Percentiles rank a stretch among this genome's conserved stretches.
Conservation (phyloP, 2,329 filamentous ascomycete genomes). For the Bipolaris cookei region DNA sequence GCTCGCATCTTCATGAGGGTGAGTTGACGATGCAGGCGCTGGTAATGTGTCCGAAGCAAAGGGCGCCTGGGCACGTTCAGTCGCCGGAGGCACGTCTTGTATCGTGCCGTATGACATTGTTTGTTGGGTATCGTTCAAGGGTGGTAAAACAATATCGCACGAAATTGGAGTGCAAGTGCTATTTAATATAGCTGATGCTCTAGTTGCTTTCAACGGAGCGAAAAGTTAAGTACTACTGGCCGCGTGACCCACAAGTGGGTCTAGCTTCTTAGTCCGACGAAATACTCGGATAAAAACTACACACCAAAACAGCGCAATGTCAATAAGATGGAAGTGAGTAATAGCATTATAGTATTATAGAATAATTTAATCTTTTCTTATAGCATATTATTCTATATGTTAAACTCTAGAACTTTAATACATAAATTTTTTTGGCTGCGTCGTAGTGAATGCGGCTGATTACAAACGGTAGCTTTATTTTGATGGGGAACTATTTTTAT, state of each 20-base stretch:
- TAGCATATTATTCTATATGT: background rate
- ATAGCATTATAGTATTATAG: too few species aligned
- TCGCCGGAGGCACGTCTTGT: background rate
- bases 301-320: too few species aligned
- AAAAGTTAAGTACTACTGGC: background rate
- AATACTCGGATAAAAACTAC: too few species aligned
- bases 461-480: background rate
- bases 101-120: conserved; percentile 3
- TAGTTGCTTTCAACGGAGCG: background rate
- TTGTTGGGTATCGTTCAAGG: background rate
- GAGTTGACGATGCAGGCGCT: background rate
- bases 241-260: conserved; percentile 2
- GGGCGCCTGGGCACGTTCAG: background rate
- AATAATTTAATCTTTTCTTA: too few species aligned
- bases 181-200: too few species aligned
- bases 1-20: background rate
- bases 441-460: background rate
- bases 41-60: background rate
- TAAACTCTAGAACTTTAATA: background rate
- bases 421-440: background rate
- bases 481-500: too few species aligned
- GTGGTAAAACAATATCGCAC: background rate
- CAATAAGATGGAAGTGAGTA: too few species aligned
- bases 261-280: conserved; percentile 1
- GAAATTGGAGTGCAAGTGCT: background rate